Conservation (phyloP, 331 rosid genomes). For the Acacia pycnantha region DNA sequence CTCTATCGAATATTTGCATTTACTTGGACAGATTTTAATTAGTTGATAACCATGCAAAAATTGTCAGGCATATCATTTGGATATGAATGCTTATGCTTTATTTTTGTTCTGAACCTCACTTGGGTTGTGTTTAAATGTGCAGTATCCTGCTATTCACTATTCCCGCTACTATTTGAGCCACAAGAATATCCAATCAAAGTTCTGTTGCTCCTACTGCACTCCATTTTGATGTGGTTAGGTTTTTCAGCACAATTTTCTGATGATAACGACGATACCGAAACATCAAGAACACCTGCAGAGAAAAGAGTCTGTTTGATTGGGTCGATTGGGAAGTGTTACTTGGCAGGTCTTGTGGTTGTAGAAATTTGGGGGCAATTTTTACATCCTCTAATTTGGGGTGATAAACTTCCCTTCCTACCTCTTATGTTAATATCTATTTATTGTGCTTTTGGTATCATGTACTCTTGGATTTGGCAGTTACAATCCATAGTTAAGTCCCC, state of each 20-base stretch:
- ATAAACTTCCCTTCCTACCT: conserved; percentile 75
- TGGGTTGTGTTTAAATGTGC: conserved; percentile 26
- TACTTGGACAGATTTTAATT: background rate
- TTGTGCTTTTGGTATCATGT: conserved; percentile 71
- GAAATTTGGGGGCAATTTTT: conserved; percentile 85
- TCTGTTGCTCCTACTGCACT: conserved; percentile 62
- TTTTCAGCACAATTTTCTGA: conserved; percentile 62
- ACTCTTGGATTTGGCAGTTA: conserved; percentile 93
- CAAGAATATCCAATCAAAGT: conserved; percentile 88
- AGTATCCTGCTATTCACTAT: conserved; percentile 87
- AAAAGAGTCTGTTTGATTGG: conserved; percentile 44
- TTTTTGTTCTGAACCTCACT: conserved; percentile 5
- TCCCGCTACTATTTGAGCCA: conserved; percentile 79
- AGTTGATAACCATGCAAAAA: conserved; percentile 15
- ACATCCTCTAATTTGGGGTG: conserved; percentile 67
- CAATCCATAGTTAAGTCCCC: conserved; percentile 45
- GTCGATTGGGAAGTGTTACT: conserved; percentile 50
- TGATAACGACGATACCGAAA: conserved; percentile 37
- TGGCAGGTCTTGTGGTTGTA: conserved; percentile 63
- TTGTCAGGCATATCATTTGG: conserved; percentile 6
- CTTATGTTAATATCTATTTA: conserved; percentile 77
- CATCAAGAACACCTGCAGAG: conserved; percentile 21
- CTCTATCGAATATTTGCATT: background rate
- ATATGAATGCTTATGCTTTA: background rate
- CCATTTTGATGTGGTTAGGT: conserved; percentile 70